These are phyloP conservation scores for Ceratocystis papillata DNA, from an alignment of 2,329 filamentous ascomycete genomes.

Conservation along the genomic window DNA sequence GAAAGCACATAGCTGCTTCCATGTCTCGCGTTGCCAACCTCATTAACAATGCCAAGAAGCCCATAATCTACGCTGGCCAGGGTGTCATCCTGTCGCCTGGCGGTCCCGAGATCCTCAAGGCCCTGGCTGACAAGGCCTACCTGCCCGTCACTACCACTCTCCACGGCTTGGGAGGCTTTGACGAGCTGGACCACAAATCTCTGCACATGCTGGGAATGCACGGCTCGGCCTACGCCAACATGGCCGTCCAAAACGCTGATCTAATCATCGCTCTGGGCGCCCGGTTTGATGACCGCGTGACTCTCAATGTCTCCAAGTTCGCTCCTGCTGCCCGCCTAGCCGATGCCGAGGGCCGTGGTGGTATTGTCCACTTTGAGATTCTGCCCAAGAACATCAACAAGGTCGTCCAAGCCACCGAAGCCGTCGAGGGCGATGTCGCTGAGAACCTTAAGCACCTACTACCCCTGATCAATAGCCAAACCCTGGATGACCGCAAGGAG, in stretches of 20 bases:
- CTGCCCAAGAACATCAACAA: slow-evolving; percentile 99
- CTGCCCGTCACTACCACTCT: slow-evolving; percentile 95
- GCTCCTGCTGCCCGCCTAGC: slow-evolving; percentile 79
- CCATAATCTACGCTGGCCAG: slow-evolving; percentile 88
- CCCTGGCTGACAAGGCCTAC: slow-evolving; percentile 77
- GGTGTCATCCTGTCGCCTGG: slow-evolving; percentile 72
- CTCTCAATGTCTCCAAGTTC: slow-evolving; percentile 68
- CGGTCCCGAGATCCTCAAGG: slow-evolving; percentile 67
- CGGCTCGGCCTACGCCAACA: slow-evolving; percentile 91
- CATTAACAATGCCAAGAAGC: slow-evolving; percentile 83
- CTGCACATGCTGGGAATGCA: slow-evolving; percentile 99
- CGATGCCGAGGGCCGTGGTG: slow-evolving; percentile 72
- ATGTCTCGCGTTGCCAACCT: slow-evolving; percentile 69
- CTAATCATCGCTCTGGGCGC: slow-evolving; percentile 88
- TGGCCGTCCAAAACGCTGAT: slow-evolving; percentile 95
- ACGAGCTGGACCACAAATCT: slow-evolving; percentile 87
- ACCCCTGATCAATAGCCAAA: slow-evolving; percentile 54
- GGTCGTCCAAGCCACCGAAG: slow-evolving; percentile 91
- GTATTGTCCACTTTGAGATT: slow-evolving; percentile 95
- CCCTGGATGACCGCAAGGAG: slow-evolving; percentile 56
- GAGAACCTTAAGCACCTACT: slow-evolving; percentile 66
- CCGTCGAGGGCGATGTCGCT: slow-evolving; percentile 84
- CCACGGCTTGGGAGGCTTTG: slow-evolving; percentile 81
- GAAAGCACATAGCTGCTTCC: slow-evolving; percentile 60
- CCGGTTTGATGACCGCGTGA: slow-evolving; percentile 95